phyloP scores from a whole-genome alignment of 2,329 filamentous ascomycete genomes.

The Diaporthe vaccinii region DNA sequence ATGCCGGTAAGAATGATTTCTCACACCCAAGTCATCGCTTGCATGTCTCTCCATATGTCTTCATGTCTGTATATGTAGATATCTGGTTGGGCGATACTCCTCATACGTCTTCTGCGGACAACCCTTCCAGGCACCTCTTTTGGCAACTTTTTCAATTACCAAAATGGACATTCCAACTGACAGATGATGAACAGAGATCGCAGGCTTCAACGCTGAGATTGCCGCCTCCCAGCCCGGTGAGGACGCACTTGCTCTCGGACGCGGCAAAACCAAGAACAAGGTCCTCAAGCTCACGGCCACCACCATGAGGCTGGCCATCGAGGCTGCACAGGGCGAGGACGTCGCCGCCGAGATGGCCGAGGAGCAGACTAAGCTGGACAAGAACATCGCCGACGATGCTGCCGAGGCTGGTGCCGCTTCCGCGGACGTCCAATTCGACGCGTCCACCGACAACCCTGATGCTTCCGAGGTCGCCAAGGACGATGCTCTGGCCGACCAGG shows the following conservation, averaged over 20 bases:
- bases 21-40: not conserved
- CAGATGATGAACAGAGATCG: constrained; percentile 44
- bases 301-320: constrained; percentile 57
- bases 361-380: constrained; percentile 59
- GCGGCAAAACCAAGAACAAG: constrained; percentile 65
- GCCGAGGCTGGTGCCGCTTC: constrained; percentile 61
- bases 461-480: constrained; percentile 24
- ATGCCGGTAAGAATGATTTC: constrained; percentile 49
- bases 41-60: not conserved
- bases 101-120: not conserved
- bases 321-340: constrained; percentile 58
- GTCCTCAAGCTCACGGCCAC: constrained; percentile 62
- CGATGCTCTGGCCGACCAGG: constrained; percentile 15
- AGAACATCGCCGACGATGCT: constrained; percentile 61
- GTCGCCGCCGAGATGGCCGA: constrained; percentile 53
- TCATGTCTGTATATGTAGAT: not conserved
- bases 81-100: not conserved
- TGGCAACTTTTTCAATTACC: not conserved
- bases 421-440: constrained; percentile 51
- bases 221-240: constrained; percentile 49
- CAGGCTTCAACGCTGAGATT: constrained; percentile 62
- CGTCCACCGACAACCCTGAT: constrained; percentile 39
- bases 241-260: constrained; percentile 53
- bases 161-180: not conserved
- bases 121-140: not conserved